Evolutionary conservation across 371 early-diverging fungal genomes (phyloP), one percentile per base, ranked within the genome.

Genomic region (Syncephalis plumigaleata): DNA sequence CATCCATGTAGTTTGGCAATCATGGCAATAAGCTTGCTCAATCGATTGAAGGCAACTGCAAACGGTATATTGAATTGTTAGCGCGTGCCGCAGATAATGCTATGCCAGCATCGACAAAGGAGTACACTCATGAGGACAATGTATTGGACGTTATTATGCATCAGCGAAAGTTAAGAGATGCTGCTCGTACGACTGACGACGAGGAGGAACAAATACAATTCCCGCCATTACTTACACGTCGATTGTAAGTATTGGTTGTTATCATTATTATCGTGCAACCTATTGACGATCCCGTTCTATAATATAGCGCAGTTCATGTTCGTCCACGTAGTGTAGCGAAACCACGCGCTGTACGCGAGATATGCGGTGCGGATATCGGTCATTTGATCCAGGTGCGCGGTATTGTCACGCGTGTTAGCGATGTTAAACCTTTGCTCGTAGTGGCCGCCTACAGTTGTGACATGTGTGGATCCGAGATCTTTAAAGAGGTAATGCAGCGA

Each of bases 361-460:
- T 97, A 42, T 81, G 81, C 45, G 87, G 89, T 44, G 60, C 67
- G 27, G 59, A 75, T 39, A 70, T 99, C 45, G 99, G 99, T 44
- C 74, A 78, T 24, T 63, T 98, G n/a, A 82, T 98, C 1, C 79
- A 81, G 2, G 72, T 98, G 25, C 78, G 87, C 44, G 99, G 98
- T 37, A 91, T 98, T 46, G 88, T 99, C 13, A 97, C 97, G 3
- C 83, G 95, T 45, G 89, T 93, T 31, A 77, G 84, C n/a, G 94
- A 94, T 53, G 94, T 98, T 31, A 92, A 91, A 53, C 99, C 99
- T 7, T 72, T 81, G 54, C 71, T 91, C 40, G 72, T 75, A 22
- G 97, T 98, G 50, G 80, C 87, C 46, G 86, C 95, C 1, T 92
- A 93, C 70, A 77, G 79, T 51, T 99, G 99, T 69, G 98, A 98